Base-by-base conservation (phyloP, 345 rosid species). In the Dipteronia dyeriana region DNA sequence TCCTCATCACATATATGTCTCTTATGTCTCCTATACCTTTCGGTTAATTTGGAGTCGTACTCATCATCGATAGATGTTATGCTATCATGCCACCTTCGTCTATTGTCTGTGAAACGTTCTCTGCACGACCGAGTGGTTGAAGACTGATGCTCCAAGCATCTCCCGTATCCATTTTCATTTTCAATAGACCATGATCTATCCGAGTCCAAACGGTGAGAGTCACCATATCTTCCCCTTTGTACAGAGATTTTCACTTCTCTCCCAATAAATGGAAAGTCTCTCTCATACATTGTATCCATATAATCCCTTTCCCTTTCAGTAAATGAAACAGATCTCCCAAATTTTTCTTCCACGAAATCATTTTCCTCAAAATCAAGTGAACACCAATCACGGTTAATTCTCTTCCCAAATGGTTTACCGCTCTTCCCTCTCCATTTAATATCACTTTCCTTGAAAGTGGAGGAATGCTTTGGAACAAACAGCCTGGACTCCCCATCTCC, bases 211-310 rank as follows among this genome's bases (percentile, higher is more conserved):
- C 29, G 73, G 51, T 84, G 74, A 43, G 80, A 59, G 70, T 76
- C 72, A 39, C n/a, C 49, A 74, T 74, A 67, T 79, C 85, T 80
- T 74, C 57, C 75, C 70, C 83, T 82, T 86, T 82, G 80, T 59
- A 75, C 84, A 79, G 51, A 73, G 43, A 72, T 66, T 69, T 79
- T 70, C 53, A 66, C 65, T 73, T 80, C 75, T 77, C 89, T 88
- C 80, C 70, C 76, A 74, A 57, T 49, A 66, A 73, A 47, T 79
- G 78, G 80, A 12, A 57, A 68, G n/a, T 22, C 70, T 66, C 81
- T 77, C 54, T 71, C 81, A 70, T 82, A 79, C 47, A 74, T 73
- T 73, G 78, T 82, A 77, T 66, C 63, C 73, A 79, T 67, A 62
- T 71, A 75, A 73, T 66, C 84, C 78, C 76, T 78, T 80, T 80